A percentile compares a stretch with the other conserved stretches of the same genome.
Conservation (phyloP, 2,329 filamentous ascomycete genomes). For the Penicillium glabrum region DNA sequence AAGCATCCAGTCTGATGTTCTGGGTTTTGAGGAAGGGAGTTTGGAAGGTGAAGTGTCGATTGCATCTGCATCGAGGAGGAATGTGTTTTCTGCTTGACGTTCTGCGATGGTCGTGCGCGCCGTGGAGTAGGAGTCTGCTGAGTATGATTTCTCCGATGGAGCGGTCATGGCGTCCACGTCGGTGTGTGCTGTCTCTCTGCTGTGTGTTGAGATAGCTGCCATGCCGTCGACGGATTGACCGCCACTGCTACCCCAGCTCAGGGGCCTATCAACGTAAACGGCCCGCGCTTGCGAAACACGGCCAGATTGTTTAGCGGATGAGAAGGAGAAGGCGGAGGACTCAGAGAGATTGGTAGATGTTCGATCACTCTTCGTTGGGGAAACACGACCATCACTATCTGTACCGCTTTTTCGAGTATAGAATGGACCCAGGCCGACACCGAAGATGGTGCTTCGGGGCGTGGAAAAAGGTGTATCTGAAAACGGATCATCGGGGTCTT, state of each 20-base stretch:
- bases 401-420: constrained; percentile 21
- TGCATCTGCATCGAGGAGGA: constrained; percentile 43
- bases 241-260: constrained; percentile 25
- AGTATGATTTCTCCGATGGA: constrained; percentile 39
- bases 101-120: constrained; percentile 51
- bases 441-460: constrained; percentile 26
- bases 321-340: constrained; percentile 46
- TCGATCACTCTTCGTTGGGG: constrained; percentile 54
- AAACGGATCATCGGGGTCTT: constrained; percentile 27
- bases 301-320: constrained; percentile 27
- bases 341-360: constrained; percentile 59
- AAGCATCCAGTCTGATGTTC: constrained; percentile 68
- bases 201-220: constrained; percentile 18
- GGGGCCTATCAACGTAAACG: constrained; percentile 20
- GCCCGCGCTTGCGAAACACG: constrained; percentile 18
- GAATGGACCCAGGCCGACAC: constrained; percentile 23
- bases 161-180: constrained; percentile 26
- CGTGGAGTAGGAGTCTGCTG: constrained; percentile 53
- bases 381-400: constrained; percentile 36
- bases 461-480: constrained; percentile 27
- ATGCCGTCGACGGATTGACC: constrained; percentile 27
- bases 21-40: constrained; percentile 37
- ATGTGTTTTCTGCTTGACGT: constrained; percentile 53
- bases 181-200: constrained; percentile 21
- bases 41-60: constrained; percentile 28